These are phyloP conservation scores for Tolypocladium ovalisporum DNA, from an alignment of 2,329 filamentous ascomycete species.

Conservation along the genomic window DNA sequence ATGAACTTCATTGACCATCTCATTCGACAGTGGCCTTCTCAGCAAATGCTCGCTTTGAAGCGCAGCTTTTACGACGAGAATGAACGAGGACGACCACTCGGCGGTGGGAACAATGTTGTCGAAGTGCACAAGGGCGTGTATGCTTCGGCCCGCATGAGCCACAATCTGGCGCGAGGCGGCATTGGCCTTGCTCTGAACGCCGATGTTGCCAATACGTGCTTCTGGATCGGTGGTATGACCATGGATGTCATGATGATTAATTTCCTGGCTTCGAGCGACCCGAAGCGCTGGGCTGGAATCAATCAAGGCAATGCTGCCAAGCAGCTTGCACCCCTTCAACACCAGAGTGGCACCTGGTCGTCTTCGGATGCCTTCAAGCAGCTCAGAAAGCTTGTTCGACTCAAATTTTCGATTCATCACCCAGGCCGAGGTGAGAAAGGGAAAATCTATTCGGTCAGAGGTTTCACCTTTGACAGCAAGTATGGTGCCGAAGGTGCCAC, in stretches of 20 bases:
- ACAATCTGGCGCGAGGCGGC: conserved; percentile 35
- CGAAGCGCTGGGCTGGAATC: conserved; percentile 13
- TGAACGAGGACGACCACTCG: conserved; percentile 42
- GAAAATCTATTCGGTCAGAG: conserved; percentile 41
- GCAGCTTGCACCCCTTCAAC: conserved; percentile 23
- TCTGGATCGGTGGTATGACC: conserved; percentile 49
- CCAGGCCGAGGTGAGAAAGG: conserved; percentile 28
- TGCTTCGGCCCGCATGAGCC: conserved; percentile 67
- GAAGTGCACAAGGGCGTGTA: conserved; percentile 86
- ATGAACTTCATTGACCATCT: conserved; percentile 89
- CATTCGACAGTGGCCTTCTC: conserved; percentile 66
- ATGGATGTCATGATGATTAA: conserved; percentile 27
- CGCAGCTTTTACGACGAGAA: conserved; percentile 65
- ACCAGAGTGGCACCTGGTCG: conserved; percentile 12
- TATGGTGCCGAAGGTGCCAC: conserved; percentile 35
- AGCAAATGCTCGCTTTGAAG: conserved; percentile 60
- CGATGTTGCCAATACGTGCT: conserved; percentile 84
- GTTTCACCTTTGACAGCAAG: conserved; percentile 35
- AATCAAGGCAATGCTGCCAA: conserved; percentile 15
- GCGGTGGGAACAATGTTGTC: conserved; percentile 38
- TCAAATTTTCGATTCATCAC: conserved; percentile 47
- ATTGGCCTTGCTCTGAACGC: conserved; percentile 71
- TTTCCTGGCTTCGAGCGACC: conserved; percentile 19
- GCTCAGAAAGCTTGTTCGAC: conserved; percentile 40
- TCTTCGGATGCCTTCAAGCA: conserved; percentile 42